These are phyloP conservation scores for Phytophthora boehmeriae DNA, from an alignment of 352 stramenopile species.

Conservation along the genomic window DNA sequence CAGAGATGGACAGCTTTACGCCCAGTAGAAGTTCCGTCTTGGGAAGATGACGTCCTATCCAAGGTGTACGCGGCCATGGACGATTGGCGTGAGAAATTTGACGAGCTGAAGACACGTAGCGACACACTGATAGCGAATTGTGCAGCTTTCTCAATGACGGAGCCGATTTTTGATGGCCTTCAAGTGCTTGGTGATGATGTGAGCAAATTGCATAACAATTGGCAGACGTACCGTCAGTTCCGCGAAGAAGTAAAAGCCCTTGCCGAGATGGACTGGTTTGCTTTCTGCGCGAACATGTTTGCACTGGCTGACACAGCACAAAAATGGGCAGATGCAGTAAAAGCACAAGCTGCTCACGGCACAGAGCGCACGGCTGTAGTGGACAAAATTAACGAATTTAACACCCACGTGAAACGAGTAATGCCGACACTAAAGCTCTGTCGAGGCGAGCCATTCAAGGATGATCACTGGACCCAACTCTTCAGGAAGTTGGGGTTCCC, in stretches of 20 bases:
- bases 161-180: constrained; percentile 86
- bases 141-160: constrained; percentile 85
- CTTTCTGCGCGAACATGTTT: constrained; percentile 94
- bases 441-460: constrained; percentile 94
- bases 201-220: constrained; percentile 66
- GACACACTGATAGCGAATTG: constrained; percentile 83
- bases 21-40: constrained; percentile 82
- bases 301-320: constrained; percentile 90
- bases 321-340: constrained; percentile 91
- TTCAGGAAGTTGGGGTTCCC: constrained; percentile 93
- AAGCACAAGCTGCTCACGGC: constrained; percentile 50
- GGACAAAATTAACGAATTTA: constrained; percentile 81
- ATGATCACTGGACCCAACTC: constrained; percentile 96
- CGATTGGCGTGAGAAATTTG: constrained; percentile 88
- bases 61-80: constrained; percentile 86
- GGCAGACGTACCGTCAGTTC: constrained; percentile 91
- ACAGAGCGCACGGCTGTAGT: constrained; percentile 67
- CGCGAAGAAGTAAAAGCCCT: constrained; percentile 75
- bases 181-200: constrained; percentile 81
- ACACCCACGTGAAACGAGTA: constrained; percentile 84
- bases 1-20: constrained; percentile 90
- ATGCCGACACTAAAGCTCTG: constrained; percentile 95
- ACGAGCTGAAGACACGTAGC: constrained; percentile 62
- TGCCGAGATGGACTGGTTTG: constrained; percentile 91
- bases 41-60: constrained; percentile 69